A percentile compares a stretch with the other conserved stretches of the same genome.
Evolutionary conservation across 495 filamentous ascomycete genomes (phyloP).

Genomic region (Sabuloglossum arenarium): DNA sequence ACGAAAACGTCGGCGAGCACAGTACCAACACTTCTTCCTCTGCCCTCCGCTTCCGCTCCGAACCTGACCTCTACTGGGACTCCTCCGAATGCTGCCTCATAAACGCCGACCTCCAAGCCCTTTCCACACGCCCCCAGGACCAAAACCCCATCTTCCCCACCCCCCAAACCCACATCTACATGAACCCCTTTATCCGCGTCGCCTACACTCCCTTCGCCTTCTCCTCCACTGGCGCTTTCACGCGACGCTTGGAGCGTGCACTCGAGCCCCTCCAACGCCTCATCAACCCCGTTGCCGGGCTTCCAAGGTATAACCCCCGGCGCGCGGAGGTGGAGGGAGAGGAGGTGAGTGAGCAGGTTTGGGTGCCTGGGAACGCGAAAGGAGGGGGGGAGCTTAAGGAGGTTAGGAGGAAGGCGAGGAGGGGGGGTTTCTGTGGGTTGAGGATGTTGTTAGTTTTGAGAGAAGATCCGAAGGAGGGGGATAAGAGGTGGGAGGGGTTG

Average conservation of each 20-base stretch:
- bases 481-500: conserved; percentile 28
- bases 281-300: conserved; percentile 26
- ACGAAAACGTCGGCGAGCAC: neutral
- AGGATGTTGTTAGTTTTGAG: conserved; percentile 34
- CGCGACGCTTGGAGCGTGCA: conserved; percentile 36
- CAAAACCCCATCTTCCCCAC: neutral
- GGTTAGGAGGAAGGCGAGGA: conserved; percentile 21
- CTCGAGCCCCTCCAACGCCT: conserved; percentile 32
- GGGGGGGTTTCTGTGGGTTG: conserved; percentile 37
- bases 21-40: neutral
- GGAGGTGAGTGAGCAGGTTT: conserved; percentile 30
- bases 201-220: conserved; percentile 36
- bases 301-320: conserved; percentile 37
- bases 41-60: conserved; percentile 38
- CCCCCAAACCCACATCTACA: conserved; percentile 32
- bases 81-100: conserved; percentile 64
- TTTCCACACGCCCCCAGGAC: conserved; percentile 6
- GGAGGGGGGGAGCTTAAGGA: conserved; percentile 20
- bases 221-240: conserved; percentile 26
- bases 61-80: conserved; percentile 48
- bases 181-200: conserved; percentile 54
- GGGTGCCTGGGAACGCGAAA: conserved; percentile 19
- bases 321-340: conserved; percentile 32
- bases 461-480: conserved; percentile 21
- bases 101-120: conserved; percentile 42